Evolutionary conservation across 2,329 filamentous ascomycete genomes (phyloP).

Genomic region (Colletotrichum sp.): DNA sequence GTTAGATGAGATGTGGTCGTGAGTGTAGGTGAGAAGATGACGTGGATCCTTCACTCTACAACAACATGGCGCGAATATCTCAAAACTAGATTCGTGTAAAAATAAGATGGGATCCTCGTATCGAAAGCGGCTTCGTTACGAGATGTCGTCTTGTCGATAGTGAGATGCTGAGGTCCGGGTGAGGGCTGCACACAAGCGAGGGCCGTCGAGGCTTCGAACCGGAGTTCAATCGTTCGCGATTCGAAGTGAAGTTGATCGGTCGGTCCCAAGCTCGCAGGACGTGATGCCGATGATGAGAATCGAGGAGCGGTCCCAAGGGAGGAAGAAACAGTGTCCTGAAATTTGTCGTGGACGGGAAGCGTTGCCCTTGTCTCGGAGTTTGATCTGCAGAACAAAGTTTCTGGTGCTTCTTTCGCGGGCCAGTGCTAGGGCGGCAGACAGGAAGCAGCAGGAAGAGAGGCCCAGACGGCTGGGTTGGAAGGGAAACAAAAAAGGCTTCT

Average conservation of each 20-base stretch:
- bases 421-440: background rate
- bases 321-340: conserved; percentile 1
- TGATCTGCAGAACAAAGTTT: conserved; percentile 31
- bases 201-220: conserved; percentile 1
- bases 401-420: conserved; percentile 15
- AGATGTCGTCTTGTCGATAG: background rate
- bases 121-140: background rate
- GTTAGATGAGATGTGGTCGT: background rate
- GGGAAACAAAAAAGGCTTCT: conserved; percentile 13
- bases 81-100: background rate
- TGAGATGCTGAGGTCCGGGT: background rate
- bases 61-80: background rate
- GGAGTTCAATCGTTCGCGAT: background rate
- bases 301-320: background rate
- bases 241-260: conserved; percentile 1
- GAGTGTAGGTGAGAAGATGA: background rate
- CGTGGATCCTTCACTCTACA: conserved; percentile 8
- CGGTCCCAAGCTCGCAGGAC: background rate
- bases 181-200: background rate
- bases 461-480: background rate
- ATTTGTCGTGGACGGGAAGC: background rate
- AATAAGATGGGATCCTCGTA: background rate
- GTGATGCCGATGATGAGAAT: conserved; percentile 14
- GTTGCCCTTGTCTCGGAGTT: conserved; percentile 22
- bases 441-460: conserved; percentile 27